Evolutionary conservation across 495 filamentous ascomycete genomes (phyloP), one percentile per base, ranked within the genome.

Genomic region (Penicillium dipodomyicola): DNA sequence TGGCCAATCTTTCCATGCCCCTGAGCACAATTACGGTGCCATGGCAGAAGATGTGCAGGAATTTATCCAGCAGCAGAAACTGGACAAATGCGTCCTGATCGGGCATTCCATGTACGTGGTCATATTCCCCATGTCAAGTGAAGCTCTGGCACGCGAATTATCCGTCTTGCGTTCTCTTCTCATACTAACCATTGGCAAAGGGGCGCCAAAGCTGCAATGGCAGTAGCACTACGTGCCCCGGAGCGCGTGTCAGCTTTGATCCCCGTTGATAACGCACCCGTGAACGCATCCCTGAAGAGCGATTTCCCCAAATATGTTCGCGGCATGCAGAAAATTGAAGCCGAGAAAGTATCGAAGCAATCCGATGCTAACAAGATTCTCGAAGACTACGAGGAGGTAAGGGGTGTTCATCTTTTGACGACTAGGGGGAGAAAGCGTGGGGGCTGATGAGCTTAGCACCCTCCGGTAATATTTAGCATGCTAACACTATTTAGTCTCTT

Each of bases 181-280:
- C 9, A 19, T 33, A 20, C 46, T 48, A 45, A 46, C 35, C 8
- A 22, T 11, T 17, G 5, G 15, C 1, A 3, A 42, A 92, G 89
- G 89, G 95, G 95, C 49, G 94, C 94, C 37, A 98, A 98, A 79
- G 85, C 87, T 3, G 93, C 90, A 50, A 96, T 97, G 93, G 80
- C 89, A 0, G 79, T 97, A 33, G 88, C 91, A 30, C 82, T 98
- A 15, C 77, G 79, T 27, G 72, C 80, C 0, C 89, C 90, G 0
- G 69, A 81, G 12, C 75, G 85, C 0, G 77, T 96, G 35, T 78
- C 77, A 2, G 82, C 83, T 61, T 65, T 98, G 25, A 80, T 98
- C 19, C 77, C 91, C 5, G 91, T 97, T 5, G 94, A 98, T 77
- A 98, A 98, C 66, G 91, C 92, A 6, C 94, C 94, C 3, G 76